Base-by-base conservation (phyloP, 768 basidiomycete genomes). In the Russula sp. region DNA sequence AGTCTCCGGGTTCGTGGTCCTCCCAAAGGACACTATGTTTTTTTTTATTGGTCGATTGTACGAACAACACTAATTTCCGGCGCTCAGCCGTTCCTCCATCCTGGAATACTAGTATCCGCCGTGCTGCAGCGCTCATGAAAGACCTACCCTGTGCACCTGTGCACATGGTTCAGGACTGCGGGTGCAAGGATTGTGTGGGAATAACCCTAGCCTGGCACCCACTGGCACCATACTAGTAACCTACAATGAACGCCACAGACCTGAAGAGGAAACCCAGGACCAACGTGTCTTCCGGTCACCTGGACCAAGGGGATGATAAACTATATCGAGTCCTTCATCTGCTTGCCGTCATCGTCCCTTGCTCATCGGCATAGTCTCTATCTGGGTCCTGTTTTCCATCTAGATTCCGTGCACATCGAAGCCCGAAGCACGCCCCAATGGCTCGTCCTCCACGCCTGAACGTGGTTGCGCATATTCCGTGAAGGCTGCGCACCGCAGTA, bases 271-370 rank as follows among this genome's bases (percentile, higher is more conserved):
- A 55, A 18, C 14, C n/a, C 39, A 55, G 39, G 57, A 42, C 40
- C 39, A 51, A 51, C 56, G 62, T 39, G 45, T 53, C 22, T 39
- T 44, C 22, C 53, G 37, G 14, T 37, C 48, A 8, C 20, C 37
- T 18, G 37, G 59, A 42, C 53, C 42, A 40, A 52, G 54, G 59
- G 31, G 58, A n/a, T 22, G 53, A 61, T 61, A 42, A 35, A 20
- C 63, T 13, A 65, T 65, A 65, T 65, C 61, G 64, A 57, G 64
- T 14, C 20, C 44, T 31, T 37, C 62, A 63, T 53, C 62, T 48
- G 16, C 44, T 39, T 53, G 54, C 51, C 54, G 42, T 57, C 55
- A 62, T 63, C 55, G 22, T 47, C 20, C 45, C 45, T n/a, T 47
- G 45, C 3, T 6, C 45, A 47, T 22, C 45, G 45, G 20, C 45